phyloP scores from a whole-genome alignment of 768 basidiomycete species.

The Macrolepiota dolichaula region DNA sequence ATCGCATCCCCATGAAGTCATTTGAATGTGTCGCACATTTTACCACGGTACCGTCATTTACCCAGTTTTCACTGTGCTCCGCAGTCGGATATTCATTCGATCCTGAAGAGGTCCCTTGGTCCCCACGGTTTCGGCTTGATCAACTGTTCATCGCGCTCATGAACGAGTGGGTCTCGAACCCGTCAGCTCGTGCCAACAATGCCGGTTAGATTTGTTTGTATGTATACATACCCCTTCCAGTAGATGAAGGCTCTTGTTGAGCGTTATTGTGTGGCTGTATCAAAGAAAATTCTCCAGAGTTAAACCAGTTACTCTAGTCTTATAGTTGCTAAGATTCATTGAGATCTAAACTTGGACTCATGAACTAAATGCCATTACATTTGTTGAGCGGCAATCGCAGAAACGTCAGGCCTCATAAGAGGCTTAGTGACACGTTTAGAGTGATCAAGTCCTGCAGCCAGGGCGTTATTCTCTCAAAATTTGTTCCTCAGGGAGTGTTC shows the following conservation, averaged over 20 bases:
- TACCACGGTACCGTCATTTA: not conserved
- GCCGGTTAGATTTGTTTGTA: not conserved
- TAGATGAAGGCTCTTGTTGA: not conserved
- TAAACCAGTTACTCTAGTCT: not conserved
- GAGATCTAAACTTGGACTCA: not conserved
- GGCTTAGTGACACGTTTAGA: not conserved
- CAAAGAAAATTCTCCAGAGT: not conserved
- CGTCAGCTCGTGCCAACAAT: not conserved
- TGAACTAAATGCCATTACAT: not conserved
- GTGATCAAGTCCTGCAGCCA: conserved; percentile 1
- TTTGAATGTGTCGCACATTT: not conserved
- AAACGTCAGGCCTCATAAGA: conserved; percentile 1
- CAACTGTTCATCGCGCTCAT: not conserved
- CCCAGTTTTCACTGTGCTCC: not conserved
- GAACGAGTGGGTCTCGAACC: not conserved
- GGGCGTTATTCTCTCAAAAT: not conserved
- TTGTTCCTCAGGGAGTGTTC: not conserved
- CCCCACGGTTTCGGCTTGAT: not conserved
- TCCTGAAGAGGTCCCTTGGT: not conserved
- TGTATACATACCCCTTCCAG: too few species aligned
- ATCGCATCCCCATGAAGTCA: not conserved
- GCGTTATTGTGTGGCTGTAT: not conserved
- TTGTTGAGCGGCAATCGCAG: not conserved
- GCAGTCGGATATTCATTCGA: conserved; percentile 1
- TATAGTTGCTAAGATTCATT: not conserved